phyloP scores from a whole-genome alignment of 2,329 filamentous ascomycete species.

The Alternaria alternata region DNA sequence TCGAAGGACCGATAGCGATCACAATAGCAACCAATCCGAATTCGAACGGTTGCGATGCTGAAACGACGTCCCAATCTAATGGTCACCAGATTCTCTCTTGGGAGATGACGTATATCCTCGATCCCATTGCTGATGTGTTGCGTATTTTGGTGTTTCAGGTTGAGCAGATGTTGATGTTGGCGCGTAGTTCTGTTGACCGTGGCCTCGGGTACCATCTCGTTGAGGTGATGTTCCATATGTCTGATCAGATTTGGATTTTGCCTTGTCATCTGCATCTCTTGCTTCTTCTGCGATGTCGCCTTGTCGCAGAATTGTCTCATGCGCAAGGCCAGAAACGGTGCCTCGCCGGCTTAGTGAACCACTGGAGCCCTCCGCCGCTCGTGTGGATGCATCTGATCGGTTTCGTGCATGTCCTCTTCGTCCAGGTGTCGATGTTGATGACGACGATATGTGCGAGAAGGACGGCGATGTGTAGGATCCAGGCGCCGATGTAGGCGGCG shows the following conservation, averaged over 20 bases:
- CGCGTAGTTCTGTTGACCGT: slow-evolving; percentile 37
- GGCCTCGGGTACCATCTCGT: slow-evolving; percentile 35
- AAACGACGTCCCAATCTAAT: slow-evolving; percentile 39
- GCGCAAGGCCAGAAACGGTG: slow-evolving; percentile 43
- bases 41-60: slow-evolving; percentile 27
- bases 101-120: slow-evolving; percentile 46
- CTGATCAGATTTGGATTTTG: slow-evolving; percentile 29
- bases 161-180: slow-evolving; percentile 37
- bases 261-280: slow-evolving; percentile 34
- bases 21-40: slow-evolving; percentile 21
- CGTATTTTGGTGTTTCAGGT: slow-evolving; percentile 47
- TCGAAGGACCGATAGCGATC: slow-evolving; percentile 18
- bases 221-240: slow-evolving; percentile 31
- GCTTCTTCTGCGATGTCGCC: slow-evolving; percentile 36
- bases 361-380: slow-evolving; percentile 42
- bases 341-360: slow-evolving; percentile 45
- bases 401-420: slow-evolving; percentile 69
- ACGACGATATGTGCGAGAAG: slow-evolving; percentile 65
- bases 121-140: slow-evolving; percentile 43
- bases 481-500: slow-evolving; percentile 60
- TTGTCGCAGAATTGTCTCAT: slow-evolving; percentile 40
- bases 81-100: slow-evolving; percentile 48
- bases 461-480: slow-evolving; percentile 58
- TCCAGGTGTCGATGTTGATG: slow-evolving; percentile 63
- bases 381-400: slow-evolving; percentile 67